Evolutionary conservation across 1,284 basidiomycete species (phyloP).

Genomic region (Amylostereum chailletii): DNA sequence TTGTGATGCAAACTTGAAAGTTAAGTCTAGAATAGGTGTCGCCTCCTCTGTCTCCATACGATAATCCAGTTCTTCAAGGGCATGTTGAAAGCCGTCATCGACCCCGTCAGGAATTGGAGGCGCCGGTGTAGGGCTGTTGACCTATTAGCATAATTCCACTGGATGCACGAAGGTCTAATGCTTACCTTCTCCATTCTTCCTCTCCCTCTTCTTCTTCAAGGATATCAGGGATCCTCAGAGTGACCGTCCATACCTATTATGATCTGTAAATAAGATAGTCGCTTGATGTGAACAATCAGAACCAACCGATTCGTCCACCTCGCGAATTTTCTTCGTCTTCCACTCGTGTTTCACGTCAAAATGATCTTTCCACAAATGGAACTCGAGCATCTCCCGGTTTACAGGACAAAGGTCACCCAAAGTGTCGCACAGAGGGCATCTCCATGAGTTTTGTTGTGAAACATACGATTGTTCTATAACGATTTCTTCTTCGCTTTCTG

Average conservation of each 20-base stretch:
- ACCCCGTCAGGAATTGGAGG: too few species aligned
- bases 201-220: conserved; percentile 9
- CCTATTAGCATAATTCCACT: too few species aligned
- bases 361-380: conserved; percentile 53
- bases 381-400: conserved; percentile 32
- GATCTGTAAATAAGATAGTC: background rate
- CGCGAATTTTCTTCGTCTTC: conserved; percentile 19
- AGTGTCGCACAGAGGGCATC: conserved; percentile 55
- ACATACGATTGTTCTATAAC: conserved; percentile 14
- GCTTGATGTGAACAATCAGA: background rate
- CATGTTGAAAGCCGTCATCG: too few species aligned
- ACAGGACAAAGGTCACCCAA: conserved; percentile 37
- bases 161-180: too few species aligned
- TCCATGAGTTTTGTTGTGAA: conserved; percentile 25
- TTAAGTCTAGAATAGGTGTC: too few species aligned
- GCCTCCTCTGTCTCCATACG: too few species aligned
- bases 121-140: too few species aligned
- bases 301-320: background rate
- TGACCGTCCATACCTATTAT: background rate
- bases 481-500: conserved; percentile 5
- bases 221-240: conserved; percentile 8
- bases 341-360: conserved; percentile 33
- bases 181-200: conserved; percentile 5
- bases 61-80: too few species aligned
- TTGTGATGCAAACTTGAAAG: too few species aligned